Base-by-base conservation (phyloP, 345 rosid species). In the Gossypium australe region DNA sequence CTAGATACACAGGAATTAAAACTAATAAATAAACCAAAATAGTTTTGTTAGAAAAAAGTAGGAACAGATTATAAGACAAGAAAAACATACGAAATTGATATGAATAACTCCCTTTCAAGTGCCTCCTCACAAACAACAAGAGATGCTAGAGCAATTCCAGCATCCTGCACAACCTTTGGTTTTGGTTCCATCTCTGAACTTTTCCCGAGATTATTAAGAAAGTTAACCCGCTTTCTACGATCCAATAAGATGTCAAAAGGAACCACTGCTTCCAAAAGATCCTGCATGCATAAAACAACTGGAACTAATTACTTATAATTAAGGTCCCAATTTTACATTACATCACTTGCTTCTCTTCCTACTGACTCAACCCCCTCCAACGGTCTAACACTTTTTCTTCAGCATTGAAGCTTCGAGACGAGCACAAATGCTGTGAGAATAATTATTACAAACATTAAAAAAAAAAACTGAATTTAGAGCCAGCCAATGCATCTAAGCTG, bases 231-330 rank as follows among this genome's bases (percentile, higher is more conserved):
- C 75, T 87, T 90, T 73, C 86, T 86, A 57, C 92, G 73, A 83
- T 90, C 90, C 68, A 77, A 75, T 83, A 90, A 76, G 74, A 90
- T 73, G 70, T 88, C 94, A 78, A 86, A 90, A 70, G 94, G 94
- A 44, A 90, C 81, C 44, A 90, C 92, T 52, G 90, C 94, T 78
- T 88, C 92, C 85, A 90, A 78, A 75, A 90, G 88, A 84, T 90
- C 90, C 94, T 90, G 84, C 63, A 84, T 14, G 71, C 16, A 58
- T 2, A 69, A 52, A 72, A 55, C 24, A 62, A 63, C 29, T 17
- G 20, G 69, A 75, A 41, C 8, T 44, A 68, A 64, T 45, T 41
- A 74, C 56, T 72, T 45, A 29, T 53, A 27, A 45, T 7, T 44
- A 47, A 73, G 71, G 34, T 18, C 14, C 43, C 34, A 52, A 22